Conservation (phyloP, 345 rosid genomes). For the Erysimum cheiranthoides region DNA sequence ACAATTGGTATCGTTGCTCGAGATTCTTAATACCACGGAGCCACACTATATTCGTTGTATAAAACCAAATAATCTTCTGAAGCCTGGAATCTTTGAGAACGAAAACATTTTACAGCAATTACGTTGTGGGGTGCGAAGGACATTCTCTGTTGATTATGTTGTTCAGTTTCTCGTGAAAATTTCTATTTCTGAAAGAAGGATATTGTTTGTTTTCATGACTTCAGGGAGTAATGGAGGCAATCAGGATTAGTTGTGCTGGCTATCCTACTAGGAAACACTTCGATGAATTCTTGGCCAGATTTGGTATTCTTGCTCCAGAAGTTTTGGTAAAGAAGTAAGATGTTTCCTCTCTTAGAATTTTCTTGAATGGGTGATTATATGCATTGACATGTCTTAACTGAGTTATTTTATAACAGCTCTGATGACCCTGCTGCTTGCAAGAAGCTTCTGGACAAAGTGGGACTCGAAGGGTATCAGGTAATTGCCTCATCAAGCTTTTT, state of each 20-base stretch:
- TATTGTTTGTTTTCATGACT: constrained; percentile 28
- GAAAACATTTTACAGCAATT: constrained; percentile 87
- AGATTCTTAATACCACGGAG: constrained; percentile 93
- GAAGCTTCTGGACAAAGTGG: constrained; percentile 81
- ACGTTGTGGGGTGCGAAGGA: constrained; percentile 91
- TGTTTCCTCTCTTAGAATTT: background rate
- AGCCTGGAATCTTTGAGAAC: constrained; percentile 94
- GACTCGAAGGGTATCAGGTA: constrained; percentile 95
- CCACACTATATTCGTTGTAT: constrained; percentile 99
- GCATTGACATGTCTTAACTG: constrained; percentile 15
- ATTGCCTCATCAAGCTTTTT: constrained; percentile 25
- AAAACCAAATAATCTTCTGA: constrained; percentile 97
- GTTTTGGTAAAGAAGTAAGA: constrained; percentile 80
- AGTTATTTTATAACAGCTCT: constrained; percentile 55
- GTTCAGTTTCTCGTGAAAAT: constrained; percentile 18
- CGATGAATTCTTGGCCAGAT: constrained; percentile 87
- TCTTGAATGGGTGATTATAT: constrained; percentile 7
- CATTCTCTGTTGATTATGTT: constrained; percentile 9
- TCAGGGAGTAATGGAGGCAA: constrained; percentile 99
- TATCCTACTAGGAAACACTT: constrained; percentile 93
- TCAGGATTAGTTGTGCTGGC: constrained; percentile 98
- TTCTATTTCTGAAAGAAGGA: background rate
- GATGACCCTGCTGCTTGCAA: constrained; percentile 93
- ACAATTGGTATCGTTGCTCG: constrained; percentile 89
- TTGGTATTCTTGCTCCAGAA: constrained; percentile 92